Evolutionary conservation across 805 yeast species (phyloP), one percentile per base, ranked within the genome.

Genomic region (Grigorovia jiainica): DNA sequence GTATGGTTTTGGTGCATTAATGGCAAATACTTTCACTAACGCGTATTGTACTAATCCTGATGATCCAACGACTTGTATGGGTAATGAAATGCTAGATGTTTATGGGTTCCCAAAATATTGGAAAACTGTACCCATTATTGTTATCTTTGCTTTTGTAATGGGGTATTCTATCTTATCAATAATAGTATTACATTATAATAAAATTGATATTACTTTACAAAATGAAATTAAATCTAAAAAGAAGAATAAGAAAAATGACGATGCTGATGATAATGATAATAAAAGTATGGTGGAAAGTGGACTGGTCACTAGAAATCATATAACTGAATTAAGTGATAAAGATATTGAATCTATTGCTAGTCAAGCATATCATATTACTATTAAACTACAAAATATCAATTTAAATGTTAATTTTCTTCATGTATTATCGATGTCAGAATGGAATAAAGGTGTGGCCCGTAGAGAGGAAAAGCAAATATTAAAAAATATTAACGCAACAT

Each of bases 1-100:
- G 85, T 86, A 82, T 54, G 79, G 79, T 0, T 82, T 82, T 60
- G 92, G 92, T 2, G 79, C 78, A 2, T 53, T 79, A 43, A 52
- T 72, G 33, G 71, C 87, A 0, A 82, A 79, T 53, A 79, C 84
- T 50, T 86, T 75, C 54, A 67, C 82, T 1, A 74, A 71, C 27
- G 46, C 58, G 34, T 87, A 87, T 11, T 76, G 73, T 40, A 79
- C 86, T 51, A 75, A 72, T 2, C 51, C 60, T 31, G 59, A 55
- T 31, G 53, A 47, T 27, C 30, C 43, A 20, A 49, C 52, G 11
- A 53, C 61, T 0, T 64, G 65, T 40, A 38, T 63, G 33, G 74
- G 83, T 52, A 56, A 50, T 40, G 74, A 73, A 42, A 78, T 79
- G 34, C 53, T 86, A 13, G 49, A 63, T 0, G 60, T 69, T 10